phyloP scores from a whole-genome alignment of 306 rosid genomes.

The Psophocarpus tetragonolobus region DNA sequence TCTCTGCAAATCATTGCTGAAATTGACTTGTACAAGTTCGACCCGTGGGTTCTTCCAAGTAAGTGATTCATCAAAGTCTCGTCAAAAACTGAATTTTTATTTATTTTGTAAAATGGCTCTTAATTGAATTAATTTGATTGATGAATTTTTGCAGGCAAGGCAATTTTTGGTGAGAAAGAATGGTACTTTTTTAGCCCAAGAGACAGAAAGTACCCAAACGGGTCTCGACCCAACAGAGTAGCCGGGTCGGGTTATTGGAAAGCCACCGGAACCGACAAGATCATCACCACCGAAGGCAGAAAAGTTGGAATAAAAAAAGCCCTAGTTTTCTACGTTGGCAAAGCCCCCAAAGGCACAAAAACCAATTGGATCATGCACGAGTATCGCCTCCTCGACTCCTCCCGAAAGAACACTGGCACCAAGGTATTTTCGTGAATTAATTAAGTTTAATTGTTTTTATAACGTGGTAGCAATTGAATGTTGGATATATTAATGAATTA shows the following conservation, averaged over 20 bases:
- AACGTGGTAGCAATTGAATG: neutral
- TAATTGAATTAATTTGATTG: neutral
- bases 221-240: constrained; percentile 89
- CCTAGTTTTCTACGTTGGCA: constrained; percentile 84
- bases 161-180: constrained; percentile 89
- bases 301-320: constrained; percentile 94
- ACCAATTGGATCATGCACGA: constrained; percentile 99
- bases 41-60: constrained; percentile 96
- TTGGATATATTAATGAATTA: no score
- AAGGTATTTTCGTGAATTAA: constrained; percentile 42
- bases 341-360: constrained; percentile 92
- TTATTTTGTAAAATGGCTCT: neutral
- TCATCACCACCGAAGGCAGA: constrained; percentile 71
- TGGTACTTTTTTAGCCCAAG: constrained; percentile 96
- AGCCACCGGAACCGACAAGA: constrained; percentile 93
- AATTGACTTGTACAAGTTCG: constrained; percentile 87
- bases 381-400: constrained; percentile 72
- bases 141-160: constrained; percentile 61
- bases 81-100: neutral
- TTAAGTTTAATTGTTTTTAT: neutral
- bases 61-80: neutral
- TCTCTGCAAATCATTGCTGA: constrained; percentile 72
- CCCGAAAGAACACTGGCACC: constrained; percentile 64
- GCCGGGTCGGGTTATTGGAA: constrained; percentile 99
- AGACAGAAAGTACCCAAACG: constrained; percentile 91